phyloP scores from a whole-genome alignment of 2,329 filamentous ascomycete genomes.

The Botrytis paeoniae region DNA sequence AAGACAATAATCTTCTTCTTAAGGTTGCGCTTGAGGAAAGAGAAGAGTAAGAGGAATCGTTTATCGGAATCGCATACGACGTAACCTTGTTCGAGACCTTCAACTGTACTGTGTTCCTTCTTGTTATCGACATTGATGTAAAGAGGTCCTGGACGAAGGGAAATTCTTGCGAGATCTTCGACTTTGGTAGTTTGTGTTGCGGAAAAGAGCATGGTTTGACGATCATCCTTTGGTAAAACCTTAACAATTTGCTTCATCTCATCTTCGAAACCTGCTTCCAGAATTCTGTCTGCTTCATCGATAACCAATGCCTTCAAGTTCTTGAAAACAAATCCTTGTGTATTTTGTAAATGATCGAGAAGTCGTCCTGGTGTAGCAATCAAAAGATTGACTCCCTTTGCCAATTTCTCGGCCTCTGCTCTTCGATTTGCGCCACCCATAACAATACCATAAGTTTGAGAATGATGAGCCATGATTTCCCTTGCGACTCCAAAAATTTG shows the following conservation, averaged over 20 bases:
- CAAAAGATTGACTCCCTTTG: conserved; percentile 89
- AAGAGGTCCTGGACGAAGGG: conserved; percentile 81
- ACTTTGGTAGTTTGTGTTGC: conserved; percentile 98
- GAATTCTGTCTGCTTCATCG: conserved; percentile 92
- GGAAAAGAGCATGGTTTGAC: conserved; percentile 98
- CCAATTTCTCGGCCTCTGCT: conserved; percentile 90
- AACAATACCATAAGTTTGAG: conserved; percentile 92
- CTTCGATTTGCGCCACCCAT: conserved; percentile 91
- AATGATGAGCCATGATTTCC: conserved; percentile 89
- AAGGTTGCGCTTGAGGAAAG: conserved; percentile 85
- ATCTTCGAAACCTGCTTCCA: conserved; percentile 97
- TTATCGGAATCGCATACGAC: conserved; percentile 91
- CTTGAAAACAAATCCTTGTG: conserved; percentile 84
- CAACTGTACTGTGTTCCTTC: conserved; percentile 87
- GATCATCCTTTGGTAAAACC: conserved; percentile 80
- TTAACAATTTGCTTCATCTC: conserved; percentile 97
- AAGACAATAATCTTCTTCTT: conserved; percentile 96
- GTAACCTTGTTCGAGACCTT: conserved; percentile 93
- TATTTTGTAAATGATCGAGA: conserved; percentile 92
- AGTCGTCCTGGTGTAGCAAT: conserved; percentile 92
- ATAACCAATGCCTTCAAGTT: conserved; percentile 91
- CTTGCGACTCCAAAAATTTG: conserved; percentile 95
- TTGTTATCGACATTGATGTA: conserved; percentile 96
- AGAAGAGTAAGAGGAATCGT: conserved; percentile 89
- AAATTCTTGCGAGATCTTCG: conserved; percentile 92